Base-by-base conservation (phyloP, 106 monocot genomes). In the Alisma plantagoaquatica region DNA sequence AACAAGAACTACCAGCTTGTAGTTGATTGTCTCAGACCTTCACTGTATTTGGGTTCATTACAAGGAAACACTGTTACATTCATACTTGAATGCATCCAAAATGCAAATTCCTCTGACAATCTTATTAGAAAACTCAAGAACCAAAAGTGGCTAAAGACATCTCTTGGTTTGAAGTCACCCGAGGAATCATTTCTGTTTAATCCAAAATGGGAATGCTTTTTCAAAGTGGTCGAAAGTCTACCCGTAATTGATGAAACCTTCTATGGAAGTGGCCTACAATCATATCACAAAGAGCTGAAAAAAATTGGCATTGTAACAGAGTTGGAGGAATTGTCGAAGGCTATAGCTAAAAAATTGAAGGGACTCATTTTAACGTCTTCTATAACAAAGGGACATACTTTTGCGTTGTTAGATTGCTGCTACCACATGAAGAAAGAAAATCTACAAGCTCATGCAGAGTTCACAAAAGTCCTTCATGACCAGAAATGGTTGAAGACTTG, bases 401-500 rank as follows among this genome's bases (percentile, higher is more conserved):
- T 80, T 19, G 41, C 66, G 46, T 44, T 75, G 31, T 46, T 80
- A 19, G 46, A 23, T 18, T 63, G 65, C 17, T 66, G 63, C 46
- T 51, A 55, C 11, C 29, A 60, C 22, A 27, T 81, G 14, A 70
- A 21, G 28, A 3, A 28, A 9, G 32, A 20, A 31, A 2, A 24
- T 1, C 16, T 8, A 47, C 14, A 10, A 18, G 5, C 60, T 3
- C 44, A 54, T 51, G 23, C 38, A 30, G 65, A 35, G 23, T 42
- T 80, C 27, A n/a, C 29, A 2, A 50, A 49, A 1, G 66, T 42
- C 48, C 46, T 77, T 20, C 61, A 20, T 2, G 33, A 9, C 2
- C 74, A 71, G 55, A 68, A 70, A 50, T 83, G 83, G 83, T 20
- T 83, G 16, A 12, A 22, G 3, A 83, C 83, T 0, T 12, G 32